Evolutionary conservation across 2,329 filamentous ascomycete species (phyloP).

Genomic region (Xylariales sp.): DNA sequence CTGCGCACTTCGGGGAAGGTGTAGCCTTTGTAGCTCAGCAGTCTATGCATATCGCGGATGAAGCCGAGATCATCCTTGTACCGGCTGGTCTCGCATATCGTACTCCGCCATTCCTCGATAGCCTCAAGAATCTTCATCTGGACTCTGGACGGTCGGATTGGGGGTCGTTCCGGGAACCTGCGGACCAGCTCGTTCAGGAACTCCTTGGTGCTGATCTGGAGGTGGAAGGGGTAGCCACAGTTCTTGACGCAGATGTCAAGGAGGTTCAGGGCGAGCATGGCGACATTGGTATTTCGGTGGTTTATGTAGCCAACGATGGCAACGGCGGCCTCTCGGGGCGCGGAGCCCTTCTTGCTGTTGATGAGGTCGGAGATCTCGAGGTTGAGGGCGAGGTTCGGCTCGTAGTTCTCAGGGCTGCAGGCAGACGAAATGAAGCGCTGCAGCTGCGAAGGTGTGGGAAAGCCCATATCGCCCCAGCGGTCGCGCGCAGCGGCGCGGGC

Average conservation of each 20-base stretch:
- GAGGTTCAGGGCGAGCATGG: conserved; percentile 81
- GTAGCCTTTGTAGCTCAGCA: conserved; percentile 96
- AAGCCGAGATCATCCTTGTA: conserved; percentile 97
- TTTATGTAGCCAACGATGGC: conserved; percentile 94
- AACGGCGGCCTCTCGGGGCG: conserved; percentile 90
- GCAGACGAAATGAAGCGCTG: conserved; percentile 95
- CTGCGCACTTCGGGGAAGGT: conserved; percentile 86
- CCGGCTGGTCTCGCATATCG: conserved; percentile 95
- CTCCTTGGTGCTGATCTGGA: conserved; percentile 98
- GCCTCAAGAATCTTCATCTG: conserved; percentile 91
- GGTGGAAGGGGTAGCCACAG: conserved; percentile 97
- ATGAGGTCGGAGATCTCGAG: conserved; percentile 95
- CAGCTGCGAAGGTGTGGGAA: conserved; percentile 77
- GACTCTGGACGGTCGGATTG: conserved; percentile 78
- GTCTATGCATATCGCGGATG: conserved; percentile 93
- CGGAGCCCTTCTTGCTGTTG: conserved; percentile 94
- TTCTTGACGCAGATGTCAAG: conserved; percentile 99
- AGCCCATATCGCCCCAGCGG: conserved; percentile 80
- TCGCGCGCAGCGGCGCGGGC: conserved; percentile 93
- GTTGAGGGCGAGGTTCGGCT: conserved; percentile 93
- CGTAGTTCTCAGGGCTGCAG: conserved; percentile 95
- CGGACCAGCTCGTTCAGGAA: conserved; percentile 98
- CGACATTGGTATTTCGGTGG: conserved; percentile 93
- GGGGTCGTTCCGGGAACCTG: conserved; percentile 89
- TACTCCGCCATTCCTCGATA: conserved; percentile 97